Conservation (phyloP, 225 moss, liverwort and hornwort genomes). For the Marchantia polymorpha region DNA sequence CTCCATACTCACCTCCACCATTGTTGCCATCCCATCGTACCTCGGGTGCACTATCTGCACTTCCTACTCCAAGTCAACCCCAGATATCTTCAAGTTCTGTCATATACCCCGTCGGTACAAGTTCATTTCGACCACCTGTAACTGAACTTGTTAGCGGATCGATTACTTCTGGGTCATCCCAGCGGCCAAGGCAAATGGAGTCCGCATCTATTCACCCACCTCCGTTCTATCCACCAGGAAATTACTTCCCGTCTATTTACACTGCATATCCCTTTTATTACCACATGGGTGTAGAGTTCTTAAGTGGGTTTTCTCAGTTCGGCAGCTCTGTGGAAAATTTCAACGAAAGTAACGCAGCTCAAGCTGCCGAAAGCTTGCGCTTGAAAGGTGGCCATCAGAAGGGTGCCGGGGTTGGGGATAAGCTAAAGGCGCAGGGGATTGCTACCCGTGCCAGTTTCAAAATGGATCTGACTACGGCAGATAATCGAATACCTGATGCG, state of each 20-base stretch:
- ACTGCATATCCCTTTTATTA: conserved; percentile 37
- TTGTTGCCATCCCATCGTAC: conserved; percentile 31
- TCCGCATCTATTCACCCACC: conserved; percentile 29
- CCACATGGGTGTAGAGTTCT: conserved; percentile 26
- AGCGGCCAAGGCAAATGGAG: conserved; percentile 39
- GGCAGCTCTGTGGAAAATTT: conserved; percentile 42
- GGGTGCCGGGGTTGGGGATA: conserved; percentile 53
- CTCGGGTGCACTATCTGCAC: conserved; percentile 31
- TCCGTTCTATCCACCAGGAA: conserved; percentile 31
- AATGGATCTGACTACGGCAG: conserved; percentile 35
- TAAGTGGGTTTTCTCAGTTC: conserved; percentile 31
- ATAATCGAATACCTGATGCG: conserved; percentile 26
- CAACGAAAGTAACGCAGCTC: conserved; percentile 36
- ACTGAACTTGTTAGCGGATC: conserved; percentile 30
- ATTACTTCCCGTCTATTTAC: conserved; percentile 36
- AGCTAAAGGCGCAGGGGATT: conserved; percentile 45
- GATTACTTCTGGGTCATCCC: conserved; percentile 32
- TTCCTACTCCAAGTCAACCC: conserved; percentile 33
- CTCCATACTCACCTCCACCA: conserved; percentile 30
- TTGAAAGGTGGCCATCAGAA: conserved; percentile 32
- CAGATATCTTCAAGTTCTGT: conserved; percentile 45
- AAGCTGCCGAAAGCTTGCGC: conserved; percentile 32
- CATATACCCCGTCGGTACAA: conserved; percentile 31
- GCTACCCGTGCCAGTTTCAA: conserved; percentile 36
- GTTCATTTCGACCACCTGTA: conserved; percentile 23